Evolutionary conservation across 345 rosid genomes (phyloP), one percentile per base, ranked within the genome.

Genomic region (Eucalyptus viminalis): DNA sequence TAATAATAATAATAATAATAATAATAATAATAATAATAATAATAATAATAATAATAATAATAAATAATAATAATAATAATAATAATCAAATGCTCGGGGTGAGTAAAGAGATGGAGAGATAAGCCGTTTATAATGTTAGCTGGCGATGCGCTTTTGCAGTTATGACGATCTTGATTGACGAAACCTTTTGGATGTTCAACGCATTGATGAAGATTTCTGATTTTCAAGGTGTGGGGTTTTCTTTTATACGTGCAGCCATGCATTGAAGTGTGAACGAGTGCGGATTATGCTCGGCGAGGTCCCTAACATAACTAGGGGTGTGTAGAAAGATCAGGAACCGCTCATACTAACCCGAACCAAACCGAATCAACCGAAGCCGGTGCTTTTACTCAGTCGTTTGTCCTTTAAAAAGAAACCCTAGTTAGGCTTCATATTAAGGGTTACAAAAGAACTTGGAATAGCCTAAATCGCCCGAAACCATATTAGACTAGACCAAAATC

Each of bases 401-500:
- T 56, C 62, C 62, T 56, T 56, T 24, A 22, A 56, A 56, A 56
- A 56, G 13, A 24, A 56, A 56, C 62, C 29, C 62, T 56, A 56
- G 62, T 56, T 22, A 9, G 29, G 62, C 62, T 56, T 56, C 62
- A 56, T 56, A 56, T 10, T 21, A 53, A 53, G 24, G 58, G 25
- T 53, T 21, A 53, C 11, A 53, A 53, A 53, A 53, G 58, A 53
- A 53, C 58, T 0, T 21, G 25, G 25, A 21, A 21, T 53, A 4
- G 58, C 25, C 5, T 21, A 1, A 4, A 53, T 53, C 24, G 1
- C 58, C 0, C 11, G 5, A 0, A 53, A 53, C 25, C 58, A 53
- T 0, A 19, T 53, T 0, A 53, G 1, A 53, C 25, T 5, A 0
- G 2, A 53, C 25, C 0, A 1, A 53, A 53, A 53, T 0, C 2